Evolutionary conservation across 805 yeast species (phyloP), one percentile per base, ranked within the genome.

Genomic region (Yarrowia hollandica): DNA sequence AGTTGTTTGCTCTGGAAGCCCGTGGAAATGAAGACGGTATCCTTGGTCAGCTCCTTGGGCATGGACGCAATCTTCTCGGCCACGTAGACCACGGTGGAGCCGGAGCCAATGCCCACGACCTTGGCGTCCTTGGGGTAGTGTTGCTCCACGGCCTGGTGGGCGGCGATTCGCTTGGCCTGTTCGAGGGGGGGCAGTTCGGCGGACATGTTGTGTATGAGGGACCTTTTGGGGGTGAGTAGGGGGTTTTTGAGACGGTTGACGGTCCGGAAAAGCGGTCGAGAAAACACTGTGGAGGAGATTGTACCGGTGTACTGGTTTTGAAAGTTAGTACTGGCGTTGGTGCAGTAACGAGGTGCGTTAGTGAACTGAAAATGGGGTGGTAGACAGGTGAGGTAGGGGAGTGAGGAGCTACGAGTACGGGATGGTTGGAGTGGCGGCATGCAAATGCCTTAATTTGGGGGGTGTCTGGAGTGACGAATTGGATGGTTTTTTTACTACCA

Each of bases 21-120:
- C 1, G 99, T 94, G 54, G 99, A 96, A 44, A 94, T 83, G 73
- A 96, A 94, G 28, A 83, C 80, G 64, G 88, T 83, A 39, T 79
- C 70, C 22, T 69, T 66, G 67, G 85, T 82, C 48, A 75, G 73
- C 50, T 63, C 74, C 62, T 64, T 64, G 16, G 64, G 65, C 61
- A 80, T 73, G 72, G 87, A 90, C 8, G 96, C 96, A 60, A 94
- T 80, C 68, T 97, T 79, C 72, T 94, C 98, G 21, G 97, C 99
- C 61, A 88, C 96, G 71, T 89, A 94, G n/a, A 94, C 88, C 4
- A 94, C 99, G 0, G 99, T 94, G 19, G 96, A 86, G 1, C 99
- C 99, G 21, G 97, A 89, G 11, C 99, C 99, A 62, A 94, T 83
- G 37, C 99, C 99, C 15, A 94, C 80, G 14, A 89, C 86, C 66